Conservation (phyloP, 139 green algal species). For the Chlamydomonas sp. region DNA sequence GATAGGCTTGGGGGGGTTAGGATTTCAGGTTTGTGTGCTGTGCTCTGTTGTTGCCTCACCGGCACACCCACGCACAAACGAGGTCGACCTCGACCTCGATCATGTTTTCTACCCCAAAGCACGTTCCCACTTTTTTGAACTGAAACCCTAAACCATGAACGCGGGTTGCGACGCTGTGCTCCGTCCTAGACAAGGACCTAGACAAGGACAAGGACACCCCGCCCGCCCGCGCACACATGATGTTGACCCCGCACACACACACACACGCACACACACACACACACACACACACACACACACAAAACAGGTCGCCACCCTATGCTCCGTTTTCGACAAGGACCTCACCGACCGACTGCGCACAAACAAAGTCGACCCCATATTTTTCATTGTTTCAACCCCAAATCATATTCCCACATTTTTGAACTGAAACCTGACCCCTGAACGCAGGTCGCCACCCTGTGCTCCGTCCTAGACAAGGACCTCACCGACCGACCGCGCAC, state of each 20-base stretch:
- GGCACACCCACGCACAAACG: too few relatives aligned
- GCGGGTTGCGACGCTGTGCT: neutral
- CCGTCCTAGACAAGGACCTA: neutral
- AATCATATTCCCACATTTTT: neutral
- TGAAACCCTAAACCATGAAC: neutral
- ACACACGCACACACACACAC: neutral
- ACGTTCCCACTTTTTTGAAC: neutral
- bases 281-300: neutral
- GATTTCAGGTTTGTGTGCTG: neutral
- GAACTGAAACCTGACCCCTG: neutral
- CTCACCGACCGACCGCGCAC: conserved; percentile 66
- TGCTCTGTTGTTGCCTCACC: neutral
- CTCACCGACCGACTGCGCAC: conserved; percentile 51
- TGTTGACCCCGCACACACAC: neutral
- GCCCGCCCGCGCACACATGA: too few relatives aligned
- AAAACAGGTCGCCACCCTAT: conserved; percentile 61
- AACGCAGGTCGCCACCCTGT: conserved; percentile 59
- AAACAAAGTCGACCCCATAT: too few relatives aligned
- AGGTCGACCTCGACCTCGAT: too few relatives aligned
- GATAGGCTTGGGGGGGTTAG: neutral
- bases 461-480: conserved; percentile 73
- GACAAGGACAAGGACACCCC: neutral
- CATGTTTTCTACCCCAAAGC: too few relatives aligned
- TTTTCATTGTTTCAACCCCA: too few relatives aligned
- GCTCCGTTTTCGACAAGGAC: conserved; percentile 73